Conservation (phyloP, 306 rosid genomes). For the Cercis canadensis region DNA sequence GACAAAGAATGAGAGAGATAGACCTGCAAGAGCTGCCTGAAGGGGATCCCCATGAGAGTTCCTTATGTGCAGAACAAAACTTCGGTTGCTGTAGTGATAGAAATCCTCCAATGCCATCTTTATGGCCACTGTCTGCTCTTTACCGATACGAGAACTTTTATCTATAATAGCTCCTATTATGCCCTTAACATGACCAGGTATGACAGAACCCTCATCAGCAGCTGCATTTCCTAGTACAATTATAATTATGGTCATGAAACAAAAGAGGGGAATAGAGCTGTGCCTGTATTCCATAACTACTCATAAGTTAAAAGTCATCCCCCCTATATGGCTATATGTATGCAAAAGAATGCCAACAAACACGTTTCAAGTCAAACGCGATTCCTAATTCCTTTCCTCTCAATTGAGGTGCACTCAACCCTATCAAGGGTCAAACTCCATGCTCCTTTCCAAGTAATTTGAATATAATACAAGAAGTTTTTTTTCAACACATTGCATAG, state of each 20-base stretch:
- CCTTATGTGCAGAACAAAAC: constrained; percentile 19
- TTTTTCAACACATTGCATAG: too few species aligned
- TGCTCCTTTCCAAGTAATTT: too few species aligned
- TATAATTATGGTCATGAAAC: background rate
- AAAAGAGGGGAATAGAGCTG: background rate
- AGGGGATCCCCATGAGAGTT: constrained; percentile 38
- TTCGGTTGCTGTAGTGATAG: constrained; percentile 17
- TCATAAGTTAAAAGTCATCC: too few species aligned
- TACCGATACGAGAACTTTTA: constrained; percentile 42
- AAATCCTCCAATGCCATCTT: constrained; percentile 47
- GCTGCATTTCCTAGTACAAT: background rate
- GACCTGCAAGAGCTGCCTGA: constrained; percentile 48
- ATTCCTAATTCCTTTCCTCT: too few species aligned
- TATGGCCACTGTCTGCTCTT: constrained; percentile 52
- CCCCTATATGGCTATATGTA: too few species aligned
- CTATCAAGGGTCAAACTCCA: too few species aligned
- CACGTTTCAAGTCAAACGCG: too few species aligned
- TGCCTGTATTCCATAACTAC: too few species aligned
- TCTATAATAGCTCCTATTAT: constrained; percentile 46
- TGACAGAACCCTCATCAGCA: background rate
- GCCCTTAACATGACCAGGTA: background rate
- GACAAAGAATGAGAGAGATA: background rate
- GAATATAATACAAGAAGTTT: too few species aligned
- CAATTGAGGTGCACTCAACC: too few species aligned
- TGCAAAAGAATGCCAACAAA: too few species aligned